Conservation (phyloP, 192 early-diverging fungal species). For the Podila epicladia region DNA sequence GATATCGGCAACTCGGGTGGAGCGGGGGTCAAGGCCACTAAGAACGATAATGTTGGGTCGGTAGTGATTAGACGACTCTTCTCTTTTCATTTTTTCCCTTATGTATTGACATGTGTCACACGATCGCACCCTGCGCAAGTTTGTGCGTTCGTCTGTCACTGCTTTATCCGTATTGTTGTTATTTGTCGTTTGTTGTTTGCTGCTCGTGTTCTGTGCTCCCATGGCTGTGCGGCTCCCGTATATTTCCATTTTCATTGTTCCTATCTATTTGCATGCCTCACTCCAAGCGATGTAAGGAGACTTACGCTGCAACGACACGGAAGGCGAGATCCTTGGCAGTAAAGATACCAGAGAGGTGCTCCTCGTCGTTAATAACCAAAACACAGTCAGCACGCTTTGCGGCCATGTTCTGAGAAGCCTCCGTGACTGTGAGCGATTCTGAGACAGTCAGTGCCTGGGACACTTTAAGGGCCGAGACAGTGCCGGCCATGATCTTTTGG, state of each 20-base stretch:
- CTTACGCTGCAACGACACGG: constrained; percentile 81
- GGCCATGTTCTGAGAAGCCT: constrained; percentile 95
- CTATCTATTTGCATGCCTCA: background rate
- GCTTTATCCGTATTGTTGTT: background rate
- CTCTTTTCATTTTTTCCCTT: background rate
- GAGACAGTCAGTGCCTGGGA: constrained; percentile 87
- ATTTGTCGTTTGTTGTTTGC: background rate
- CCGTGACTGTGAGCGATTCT: constrained; percentile 78
- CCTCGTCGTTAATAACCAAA: constrained; percentile 92
- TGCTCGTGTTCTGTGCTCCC: background rate
- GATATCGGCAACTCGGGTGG: constrained; percentile 82
- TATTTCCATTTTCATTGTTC: background rate
- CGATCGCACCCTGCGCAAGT: background rate
- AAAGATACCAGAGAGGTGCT: constrained; percentile 93
- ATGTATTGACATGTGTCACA: too few species aligned
- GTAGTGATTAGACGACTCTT: background rate
- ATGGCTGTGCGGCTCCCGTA: background rate
- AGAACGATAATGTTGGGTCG: background rate
- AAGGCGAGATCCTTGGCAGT: constrained; percentile 98
- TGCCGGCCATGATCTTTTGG: constrained; percentile 69
- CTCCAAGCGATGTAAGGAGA: background rate
- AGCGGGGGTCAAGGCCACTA: constrained; percentile 65
- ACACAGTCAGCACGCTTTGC: constrained; percentile 97
- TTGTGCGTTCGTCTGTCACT: background rate
- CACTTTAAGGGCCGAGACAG: constrained; percentile 90